Evolutionary conservation across 129 eudicot species (phyloP), one percentile per base, ranked within the genome.

Genomic region (Rutidosis leptorrhynchoides): DNA sequence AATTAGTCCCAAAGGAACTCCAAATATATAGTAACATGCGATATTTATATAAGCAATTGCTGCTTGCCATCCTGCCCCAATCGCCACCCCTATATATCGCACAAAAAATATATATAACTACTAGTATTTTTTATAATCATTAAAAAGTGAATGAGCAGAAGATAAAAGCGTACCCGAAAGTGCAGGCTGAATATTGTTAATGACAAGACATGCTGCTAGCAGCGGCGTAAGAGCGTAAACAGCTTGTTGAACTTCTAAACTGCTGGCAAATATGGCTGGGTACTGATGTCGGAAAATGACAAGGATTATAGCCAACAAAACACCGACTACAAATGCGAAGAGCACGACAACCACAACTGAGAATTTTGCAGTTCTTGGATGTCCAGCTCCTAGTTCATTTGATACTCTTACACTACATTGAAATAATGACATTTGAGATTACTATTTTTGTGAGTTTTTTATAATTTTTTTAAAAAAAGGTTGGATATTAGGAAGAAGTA

Each of bases 1-100:
- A 14, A 45, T 2, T 1, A 82, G 71, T 12, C 87, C 87, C 55
- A 82, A 67, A 19, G 87, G 87, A 46, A 78, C 37, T 5, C 87
- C 87, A 62, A 82, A 78, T 48, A 82, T 58, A 48, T 82, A 82
- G 65, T 82, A 78, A 45, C 87, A 82, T 6, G 69, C 78, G 3
- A 82, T 70, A 46, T 82, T 82, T 6, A 82, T 79, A 32, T 78
- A 82, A 74, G 83, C 87, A 45, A 82, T 79, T 16, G 45, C 21
- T 27, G 83, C 83, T 74, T 82, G 86, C 87, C 87, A 82, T 25
- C 87, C 87, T 15, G 78, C 87, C 80, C 87, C 83, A 15, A 82
- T 78, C 2, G 87, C 87, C 57, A 82, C 87, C 54, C 86, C 86
- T 82, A 76, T 54, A 67, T 28, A 16, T 16, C 23, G 37, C 42